phyloP scores from a whole-genome alignment of 2,329 filamentous ascomycete species.

The Sporothrix variecibatus region DNA sequence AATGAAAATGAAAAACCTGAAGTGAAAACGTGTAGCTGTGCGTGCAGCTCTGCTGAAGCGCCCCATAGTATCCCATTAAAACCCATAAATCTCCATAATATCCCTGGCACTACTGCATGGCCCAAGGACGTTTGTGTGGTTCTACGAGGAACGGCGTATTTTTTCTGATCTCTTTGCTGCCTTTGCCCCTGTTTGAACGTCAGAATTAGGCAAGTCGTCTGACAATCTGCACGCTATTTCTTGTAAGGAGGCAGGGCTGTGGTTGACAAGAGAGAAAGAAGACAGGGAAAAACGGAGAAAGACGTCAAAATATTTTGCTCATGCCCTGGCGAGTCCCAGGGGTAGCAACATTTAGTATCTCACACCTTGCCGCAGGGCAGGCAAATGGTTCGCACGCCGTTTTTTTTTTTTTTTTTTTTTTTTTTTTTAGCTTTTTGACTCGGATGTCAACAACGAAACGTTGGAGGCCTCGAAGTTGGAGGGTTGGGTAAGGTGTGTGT shows the following conservation, averaged over 20 bases:
- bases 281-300: not conserved
- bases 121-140: not conserved
- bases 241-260: not conserved
- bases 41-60: not conserved
- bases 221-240: slow-evolving; percentile 20
- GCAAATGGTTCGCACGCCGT: not conserved
- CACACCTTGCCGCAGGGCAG: not conserved
- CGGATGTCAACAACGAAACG: not conserved
- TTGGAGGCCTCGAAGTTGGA: not conserved
- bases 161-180: not conserved
- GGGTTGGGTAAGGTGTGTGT: slow-evolving; percentile 7
- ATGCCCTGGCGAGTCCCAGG: not conserved
- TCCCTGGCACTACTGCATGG: slow-evolving; percentile 15
- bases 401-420: too few relatives aligned
- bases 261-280: not conserved
- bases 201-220: slow-evolving; percentile 9
- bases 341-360: not conserved
- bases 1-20: not conserved
- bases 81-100: slow-evolving; percentile 7
- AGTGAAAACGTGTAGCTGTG: slow-evolving; percentile 4
- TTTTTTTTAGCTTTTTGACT: not conserved
- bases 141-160: slow-evolving; percentile 10
- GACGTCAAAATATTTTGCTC: not conserved
- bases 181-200: not conserved
- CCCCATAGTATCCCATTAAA: not conserved